A percentile compares a stretch with the other conserved stretches of the same genome.
Evolutionary conservation across 768 basidiomycete genomes (phyloP).

Genomic region (Polyporus arcularius): DNA sequence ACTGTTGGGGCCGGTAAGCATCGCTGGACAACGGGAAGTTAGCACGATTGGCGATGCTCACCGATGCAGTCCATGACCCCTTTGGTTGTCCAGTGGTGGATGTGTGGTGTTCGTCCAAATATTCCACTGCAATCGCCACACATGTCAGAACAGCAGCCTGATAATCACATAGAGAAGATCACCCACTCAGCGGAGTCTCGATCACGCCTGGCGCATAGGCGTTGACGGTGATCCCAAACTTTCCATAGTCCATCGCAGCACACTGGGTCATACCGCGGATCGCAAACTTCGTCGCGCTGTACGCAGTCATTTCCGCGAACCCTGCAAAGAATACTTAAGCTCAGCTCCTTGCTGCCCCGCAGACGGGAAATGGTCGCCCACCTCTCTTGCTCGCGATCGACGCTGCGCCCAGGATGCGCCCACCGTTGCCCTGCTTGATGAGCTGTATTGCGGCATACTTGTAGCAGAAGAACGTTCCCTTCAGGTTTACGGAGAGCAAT

Average conservation of each 20-base stretch:
- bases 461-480: conserved; percentile 40
- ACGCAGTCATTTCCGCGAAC: conserved; percentile 14
- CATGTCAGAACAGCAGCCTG: not conserved
- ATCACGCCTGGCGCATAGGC: conserved; percentile 30
- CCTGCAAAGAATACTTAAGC: conserved; percentile 1
- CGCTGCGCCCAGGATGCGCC: conserved; percentile 38
- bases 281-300: conserved; percentile 29
- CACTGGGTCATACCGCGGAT: conserved; percentile 28
- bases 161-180: no score
- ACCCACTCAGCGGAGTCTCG: conserved; percentile 17
- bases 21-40: not conserved
- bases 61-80: conserved; percentile 14
- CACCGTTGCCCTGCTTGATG: conserved; percentile 41
- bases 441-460: conserved; percentile 41
- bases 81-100: conserved; percentile 9
- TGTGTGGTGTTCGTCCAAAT: conserved; percentile 21
- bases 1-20: not conserved
- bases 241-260: conserved; percentile 25
- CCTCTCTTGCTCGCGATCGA: conserved; percentile 19
- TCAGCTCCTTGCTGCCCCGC: no score
- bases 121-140: not conserved
- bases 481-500: conserved; percentile 33
- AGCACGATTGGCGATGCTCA: not conserved
- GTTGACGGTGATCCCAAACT: conserved; percentile 29
- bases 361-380: not conserved